Evolutionary conservation across 1,284 basidiomycete species (phyloP), one percentile per base, ranked within the genome.

Genomic region (Sporisorium iseilematis-ciliati): DNA sequence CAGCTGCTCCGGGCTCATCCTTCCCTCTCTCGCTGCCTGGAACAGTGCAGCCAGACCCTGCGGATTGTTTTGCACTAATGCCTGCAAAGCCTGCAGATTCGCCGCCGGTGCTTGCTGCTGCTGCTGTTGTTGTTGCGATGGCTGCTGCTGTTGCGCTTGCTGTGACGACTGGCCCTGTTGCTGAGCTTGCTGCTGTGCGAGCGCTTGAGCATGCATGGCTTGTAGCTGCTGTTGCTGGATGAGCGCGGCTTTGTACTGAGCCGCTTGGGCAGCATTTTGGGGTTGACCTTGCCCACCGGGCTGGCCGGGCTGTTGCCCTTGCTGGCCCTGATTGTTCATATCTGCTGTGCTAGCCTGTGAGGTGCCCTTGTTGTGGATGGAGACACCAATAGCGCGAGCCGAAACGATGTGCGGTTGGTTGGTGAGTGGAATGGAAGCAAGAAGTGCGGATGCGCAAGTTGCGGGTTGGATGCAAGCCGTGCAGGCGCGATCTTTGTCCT

Each of bases 1-100:
- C 33, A 81, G 57, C 62, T 82, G 81, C 41, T 81, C 77, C 4
- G 67, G 71, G 54, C 75, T 79, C 26, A 81, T 66, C 25, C 78
- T 78, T 4, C 81, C 78, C 54, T 82, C 79, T 20, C 75, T 72
- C 12, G 81, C 79, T 8, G 77, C 79, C 21, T 81, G 76, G 8
- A 80, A 75, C 46, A 79, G 57, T 8, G 79, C 79, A 33, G 71
- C 60, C 35, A 81, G 59, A 11, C 77, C 71, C 49, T 80, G 77
- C 31, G 79, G 81, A 26, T 77, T 82, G 69, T 79, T 81, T 45
- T 79, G 75, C 12, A 81, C 70, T 38, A 78, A 50, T 10, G 75
- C 70, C 48, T 79, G 75, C 16, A 81, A 49, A 2, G 73, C 75
- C 41, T 81, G 79, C 26, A 81, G 41, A 20, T 53, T 72, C 20